phyloP scores from a whole-genome alignment of 2,329 filamentous ascomycete genomes.

The Malbranchea zuffiana region DNA sequence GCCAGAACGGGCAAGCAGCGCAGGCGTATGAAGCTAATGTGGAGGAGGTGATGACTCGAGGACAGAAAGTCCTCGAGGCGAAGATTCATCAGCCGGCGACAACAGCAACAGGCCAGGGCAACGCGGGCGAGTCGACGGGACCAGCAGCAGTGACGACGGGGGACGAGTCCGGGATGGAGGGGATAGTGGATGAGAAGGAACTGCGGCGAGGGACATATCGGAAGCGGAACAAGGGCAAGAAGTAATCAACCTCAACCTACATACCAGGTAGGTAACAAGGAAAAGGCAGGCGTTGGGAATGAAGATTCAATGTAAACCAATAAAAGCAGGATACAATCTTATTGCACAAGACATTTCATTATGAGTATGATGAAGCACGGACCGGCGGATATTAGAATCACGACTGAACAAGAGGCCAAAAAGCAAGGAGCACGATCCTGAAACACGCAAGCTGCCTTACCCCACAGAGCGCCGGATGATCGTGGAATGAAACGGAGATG shows the following conservation, averaged over 20 bases:
- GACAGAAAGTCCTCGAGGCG: constrained; percentile 2
- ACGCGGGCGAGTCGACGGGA: neutral
- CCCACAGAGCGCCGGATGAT: neutral
- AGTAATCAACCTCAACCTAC: no score
- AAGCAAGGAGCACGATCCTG: neutral
- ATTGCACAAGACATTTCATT: no score
- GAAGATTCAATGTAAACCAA: neutral
- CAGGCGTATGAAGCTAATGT: constrained; percentile 7
- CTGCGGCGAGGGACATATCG: constrained; percentile 5
- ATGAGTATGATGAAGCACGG: no score
- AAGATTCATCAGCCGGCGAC: neutral
- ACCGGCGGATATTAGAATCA: neutral
- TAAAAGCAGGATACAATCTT: neutral
- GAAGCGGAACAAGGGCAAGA: neutral
- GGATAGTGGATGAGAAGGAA: constrained; percentile 7
- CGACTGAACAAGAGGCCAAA: neutral
- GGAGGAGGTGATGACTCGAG: constrained; percentile 7
- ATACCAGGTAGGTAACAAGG: no score
- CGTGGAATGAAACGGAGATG: neutral
- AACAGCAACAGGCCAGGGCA: neutral
- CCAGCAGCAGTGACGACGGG: neutral
- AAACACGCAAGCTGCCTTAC: neutral
- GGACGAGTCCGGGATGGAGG: constrained; percentile 2
- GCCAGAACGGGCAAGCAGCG: neutral
- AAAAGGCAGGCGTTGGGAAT: neutral